Evolutionary conservation across 768 basidiomycete genomes (phyloP), one percentile per base, ranked within the genome.

Genomic region (Boletales sp.): DNA sequence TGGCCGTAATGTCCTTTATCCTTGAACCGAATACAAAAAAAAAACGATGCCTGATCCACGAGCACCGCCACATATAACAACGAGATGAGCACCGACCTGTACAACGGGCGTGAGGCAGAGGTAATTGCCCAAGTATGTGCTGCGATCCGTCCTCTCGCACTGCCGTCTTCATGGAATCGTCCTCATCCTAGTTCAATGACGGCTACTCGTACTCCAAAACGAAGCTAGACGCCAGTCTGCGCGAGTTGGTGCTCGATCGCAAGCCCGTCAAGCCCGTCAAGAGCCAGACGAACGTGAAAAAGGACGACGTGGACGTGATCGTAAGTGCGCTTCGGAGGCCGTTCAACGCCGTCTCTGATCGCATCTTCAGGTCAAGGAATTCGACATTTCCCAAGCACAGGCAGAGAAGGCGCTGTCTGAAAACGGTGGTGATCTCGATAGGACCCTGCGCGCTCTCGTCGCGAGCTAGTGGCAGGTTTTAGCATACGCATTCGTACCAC

Each of bases 251-350:
- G 3, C 45, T 43, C 2, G 69, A 77, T 7, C 72, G 74, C 17
- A 77, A 83, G 35, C 69, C 78, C 12, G 77, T 79, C 45, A 90
- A 87, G 58, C 69, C 82, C 0, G 15, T 48, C 48, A 70, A 69
- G 31, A 31, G 50, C 32, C 54, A 49, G 37, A 50, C 46, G n/a
- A 37, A 40, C 17, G 52, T 56, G 43, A 68, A 59, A 43, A 64
- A 62, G 13, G 66, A 70, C 14, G 66, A 68, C 34, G 43, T 66
- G 13, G 57, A 68, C 11, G 9, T 61, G 1, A 45, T 68, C 49
- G 67, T 68, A 40, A 49, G 66, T 59, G 50, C 38, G 35, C 21
- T 9, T 12, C 30, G 36, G 35, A 43, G 21, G 21, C 21, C 21
- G 21, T 21, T 21, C 11, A 19, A 17, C 14, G 31, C 9, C 21